A percentile compares a stretch with the other conserved stretches of the same genome.
These are phyloP conservation scores for Saturnispora bothae DNA, from an alignment of 805 yeast genomes.

Conservation along the genomic window DNA sequence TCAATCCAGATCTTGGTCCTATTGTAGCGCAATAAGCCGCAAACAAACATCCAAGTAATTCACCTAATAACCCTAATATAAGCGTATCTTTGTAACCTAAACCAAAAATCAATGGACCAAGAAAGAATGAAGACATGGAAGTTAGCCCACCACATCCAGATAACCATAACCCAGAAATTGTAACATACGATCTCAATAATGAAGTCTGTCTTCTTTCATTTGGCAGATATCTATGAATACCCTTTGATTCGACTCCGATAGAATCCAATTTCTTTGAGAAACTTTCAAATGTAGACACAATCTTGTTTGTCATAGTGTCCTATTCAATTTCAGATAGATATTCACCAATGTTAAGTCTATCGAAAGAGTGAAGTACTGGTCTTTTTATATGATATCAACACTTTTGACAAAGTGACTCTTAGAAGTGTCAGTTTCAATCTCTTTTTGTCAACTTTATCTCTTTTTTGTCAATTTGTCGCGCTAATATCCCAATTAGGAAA, in stretches of 20 bases:
- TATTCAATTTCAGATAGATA: no score
- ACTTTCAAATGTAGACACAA: conserved; percentile 7
- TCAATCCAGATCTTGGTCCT: conserved; percentile 86
- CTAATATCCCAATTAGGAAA: no score
- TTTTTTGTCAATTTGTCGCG: no score
- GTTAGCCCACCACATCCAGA: conserved; percentile 84
- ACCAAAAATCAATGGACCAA: conserved; percentile 64
- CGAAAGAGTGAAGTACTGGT: no score
- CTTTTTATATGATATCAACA: no score
- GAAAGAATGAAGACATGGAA: conserved; percentile 73
- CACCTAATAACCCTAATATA: conserved; percentile 52
- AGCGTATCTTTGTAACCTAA: conserved; percentile 58
- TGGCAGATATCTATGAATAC: conserved; percentile 67
- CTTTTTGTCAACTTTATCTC: no score
- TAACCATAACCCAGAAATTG: conserved; percentile 68
- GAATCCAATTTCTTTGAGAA: conserved; percentile 35
- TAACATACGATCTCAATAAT: conserved; percentile 19
- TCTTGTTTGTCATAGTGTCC: neutral
- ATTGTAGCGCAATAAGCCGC: conserved; percentile 78
- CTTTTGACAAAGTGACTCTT: no score
- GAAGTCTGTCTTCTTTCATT: conserved; percentile 31
- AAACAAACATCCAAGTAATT: conserved; percentile 56
- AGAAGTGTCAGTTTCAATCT: no score
- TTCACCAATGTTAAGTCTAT: no score
- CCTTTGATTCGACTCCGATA: conserved; percentile 61